Evolutionary conservation across 768 basidiomycete genomes (phyloP).

Genomic region (Strobilomyces dryophilus): DNA sequence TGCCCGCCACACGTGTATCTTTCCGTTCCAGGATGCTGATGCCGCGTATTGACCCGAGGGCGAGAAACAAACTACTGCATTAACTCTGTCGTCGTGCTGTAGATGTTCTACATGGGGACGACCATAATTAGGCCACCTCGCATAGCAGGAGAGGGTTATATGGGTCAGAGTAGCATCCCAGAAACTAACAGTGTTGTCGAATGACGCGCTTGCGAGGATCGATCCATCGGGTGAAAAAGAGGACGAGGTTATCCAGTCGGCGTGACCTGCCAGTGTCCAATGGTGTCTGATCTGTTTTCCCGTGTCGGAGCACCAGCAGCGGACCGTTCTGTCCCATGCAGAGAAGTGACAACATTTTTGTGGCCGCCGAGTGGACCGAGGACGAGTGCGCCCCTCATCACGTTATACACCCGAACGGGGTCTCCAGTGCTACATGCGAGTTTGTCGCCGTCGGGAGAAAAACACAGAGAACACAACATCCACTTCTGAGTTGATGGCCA

Average conservation of each 20-base stretch:
- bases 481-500: too few species aligned
- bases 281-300: not conserved
- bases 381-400: too few species aligned
- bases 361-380: too few species aligned
- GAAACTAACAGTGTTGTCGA: not conserved
- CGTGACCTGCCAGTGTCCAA: not conserved
- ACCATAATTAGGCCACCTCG: too few species aligned
- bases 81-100: not conserved
- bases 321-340: not conserved
- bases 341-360: too few species aligned
- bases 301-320: constrained; percentile 4
- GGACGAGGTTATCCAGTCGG: not conserved
- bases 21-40: not conserved
- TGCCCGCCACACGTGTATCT: not conserved
- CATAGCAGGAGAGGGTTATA: too few species aligned
- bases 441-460: not conserved
- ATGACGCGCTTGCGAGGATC: not conserved
- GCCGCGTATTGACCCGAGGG: not conserved
- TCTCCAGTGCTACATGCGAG: not conserved
- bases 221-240: not conserved
- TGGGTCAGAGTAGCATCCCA: not conserved
- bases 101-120: not conserved
- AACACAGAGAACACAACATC: not conserved
- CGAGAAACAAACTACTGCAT: constrained; percentile 4
- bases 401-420: too few species aligned